phyloP scores from a whole-genome alignment of 208 protist genomes.

The Leishmania mexicana region DNA sequence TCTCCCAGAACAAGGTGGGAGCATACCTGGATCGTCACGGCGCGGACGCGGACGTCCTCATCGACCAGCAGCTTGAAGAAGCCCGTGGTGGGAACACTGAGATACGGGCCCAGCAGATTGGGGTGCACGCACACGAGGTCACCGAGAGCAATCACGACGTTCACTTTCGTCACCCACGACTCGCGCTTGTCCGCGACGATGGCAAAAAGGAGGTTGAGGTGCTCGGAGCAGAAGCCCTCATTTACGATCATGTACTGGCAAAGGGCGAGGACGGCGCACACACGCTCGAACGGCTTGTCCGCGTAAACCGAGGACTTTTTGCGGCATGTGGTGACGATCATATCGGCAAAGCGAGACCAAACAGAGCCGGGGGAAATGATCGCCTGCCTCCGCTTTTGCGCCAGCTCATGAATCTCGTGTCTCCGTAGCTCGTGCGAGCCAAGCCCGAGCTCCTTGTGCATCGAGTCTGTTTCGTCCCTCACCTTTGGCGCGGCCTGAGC shows the following conservation, averaged over 20 bases:
- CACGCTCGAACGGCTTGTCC: conserved; percentile 56
- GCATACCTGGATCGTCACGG: conserved; percentile 92
- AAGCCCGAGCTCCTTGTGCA: conserved; percentile 89
- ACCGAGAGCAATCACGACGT: conserved; percentile 86
- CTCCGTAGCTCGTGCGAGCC: conserved; percentile 78
- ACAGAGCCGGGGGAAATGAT: conserved; percentile 80
- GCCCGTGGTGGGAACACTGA: conserved; percentile 71
- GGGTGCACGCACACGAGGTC: conserved; percentile 91
- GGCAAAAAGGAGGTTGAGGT: conserved; percentile 81
- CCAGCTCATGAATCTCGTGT: conserved; percentile 85
- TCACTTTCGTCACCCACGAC: conserved; percentile 89
- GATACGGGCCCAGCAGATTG: conserved; percentile 81
- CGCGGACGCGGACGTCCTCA: conserved; percentile 84
- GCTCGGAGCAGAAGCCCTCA: conserved; percentile 68
- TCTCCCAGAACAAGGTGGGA: conserved; percentile 90
- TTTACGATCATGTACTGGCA: conserved; percentile 89
- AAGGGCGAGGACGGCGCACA: conserved; percentile 83
- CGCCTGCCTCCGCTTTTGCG: conserved; percentile 60
- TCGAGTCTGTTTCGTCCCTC: conserved; percentile 54
- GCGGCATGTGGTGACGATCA: conserved; percentile 60
- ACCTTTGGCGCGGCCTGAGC: conserved; percentile 12
- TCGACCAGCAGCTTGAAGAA: conserved; percentile 88
- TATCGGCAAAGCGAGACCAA: conserved; percentile 60
- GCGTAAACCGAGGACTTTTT: conserved; percentile 43
- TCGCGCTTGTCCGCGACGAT: conserved; percentile 76